Base-by-base conservation (phyloP, 352 stramenopile genomes). In the Phytophthora europaea region DNA sequence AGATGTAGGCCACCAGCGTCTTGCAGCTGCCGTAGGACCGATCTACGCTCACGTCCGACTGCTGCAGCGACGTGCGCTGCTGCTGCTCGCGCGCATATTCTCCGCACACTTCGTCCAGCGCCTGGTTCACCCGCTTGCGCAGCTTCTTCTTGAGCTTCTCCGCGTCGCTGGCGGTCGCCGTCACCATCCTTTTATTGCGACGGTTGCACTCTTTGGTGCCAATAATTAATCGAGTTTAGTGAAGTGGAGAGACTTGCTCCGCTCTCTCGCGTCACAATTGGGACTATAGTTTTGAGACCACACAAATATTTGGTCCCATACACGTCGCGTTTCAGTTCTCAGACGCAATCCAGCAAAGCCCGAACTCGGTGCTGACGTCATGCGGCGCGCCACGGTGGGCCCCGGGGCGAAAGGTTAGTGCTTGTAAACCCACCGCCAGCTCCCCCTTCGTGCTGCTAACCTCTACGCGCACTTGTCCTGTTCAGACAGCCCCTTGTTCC, bases 1-100 rank as follows among this genome's bases (percentile, higher is more conserved):
- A 61, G 62, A 92, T 92, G 63, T 88, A 92, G 50, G 56, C 26
- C 22, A 90, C 83, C 43, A 92, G 67, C 43, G 72, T 78, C 57
- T 78, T 67, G 73, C 84, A 92, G 72, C 71, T 85, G 28, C 59
- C 76, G 56, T 87, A 82, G 53, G 80, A 87, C 0, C 79, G 54
- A 48, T 92, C 81, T 33, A 89, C 79, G 54, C 79, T 66, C 34
- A 63, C n/a, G 26, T 68, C 40, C 40, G 66, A 22, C 38, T 67
- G 60, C n/a, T 51, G 23, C 54, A 59, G 54, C 8, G 33, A 28
- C 51, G 56, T 45, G 18, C 45, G 45, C 22, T 67, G 34, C 43
- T 75, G 34, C 57, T 81, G 78, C 31, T 57, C 47, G 3, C 45
- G 22, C n/a, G 70, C 34, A 58, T 79, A 85, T 26, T 84, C 72